phyloP scores from a whole-genome alignment of 164 flowering plant genomes.

The Tinospora cordifolia region DNA sequence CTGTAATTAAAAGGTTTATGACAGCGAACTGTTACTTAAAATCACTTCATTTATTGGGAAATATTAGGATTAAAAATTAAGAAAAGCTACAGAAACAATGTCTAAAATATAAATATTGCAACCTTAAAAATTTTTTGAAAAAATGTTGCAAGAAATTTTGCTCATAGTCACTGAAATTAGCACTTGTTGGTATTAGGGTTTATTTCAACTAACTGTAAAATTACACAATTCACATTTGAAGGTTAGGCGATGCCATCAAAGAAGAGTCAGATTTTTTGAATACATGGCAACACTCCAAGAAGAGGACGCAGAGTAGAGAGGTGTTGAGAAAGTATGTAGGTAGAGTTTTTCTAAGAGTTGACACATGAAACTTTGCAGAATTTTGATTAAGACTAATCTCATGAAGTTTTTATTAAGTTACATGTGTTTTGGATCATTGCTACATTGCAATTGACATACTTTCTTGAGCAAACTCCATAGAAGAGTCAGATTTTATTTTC shows the following conservation, averaged over 20 bases:
- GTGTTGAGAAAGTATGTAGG: too few relatives aligned
- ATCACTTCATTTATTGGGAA: background rate
- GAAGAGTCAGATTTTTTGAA: too few relatives aligned
- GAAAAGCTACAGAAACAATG: background rate
- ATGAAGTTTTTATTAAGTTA: too few relatives aligned
- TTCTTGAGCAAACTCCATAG: too few relatives aligned
- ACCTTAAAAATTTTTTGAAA: background rate
- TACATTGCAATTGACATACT: too few relatives aligned
- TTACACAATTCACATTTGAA: background rate
- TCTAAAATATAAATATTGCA: background rate
- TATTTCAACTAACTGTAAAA: background rate
- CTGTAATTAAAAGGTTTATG: conserved; percentile 24
- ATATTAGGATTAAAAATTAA: background rate
- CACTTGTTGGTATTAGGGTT: background rate
- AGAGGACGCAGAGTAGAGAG: too few relatives aligned
- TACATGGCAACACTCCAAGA: too few relatives aligned
- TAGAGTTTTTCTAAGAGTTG: too few relatives aligned
- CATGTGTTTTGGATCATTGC: too few relatives aligned
- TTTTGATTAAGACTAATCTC: too few relatives aligned
- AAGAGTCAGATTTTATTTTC: too few relatives aligned
- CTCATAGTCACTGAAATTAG: background rate
- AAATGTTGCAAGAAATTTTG: background rate
- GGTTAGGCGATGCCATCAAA: background rate
- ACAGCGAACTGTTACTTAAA: background rate
- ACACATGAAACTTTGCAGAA: too few relatives aligned